phyloP scores from a whole-genome alignment of 768 basidiomycete species.

The Podaxis sp. region DNA sequence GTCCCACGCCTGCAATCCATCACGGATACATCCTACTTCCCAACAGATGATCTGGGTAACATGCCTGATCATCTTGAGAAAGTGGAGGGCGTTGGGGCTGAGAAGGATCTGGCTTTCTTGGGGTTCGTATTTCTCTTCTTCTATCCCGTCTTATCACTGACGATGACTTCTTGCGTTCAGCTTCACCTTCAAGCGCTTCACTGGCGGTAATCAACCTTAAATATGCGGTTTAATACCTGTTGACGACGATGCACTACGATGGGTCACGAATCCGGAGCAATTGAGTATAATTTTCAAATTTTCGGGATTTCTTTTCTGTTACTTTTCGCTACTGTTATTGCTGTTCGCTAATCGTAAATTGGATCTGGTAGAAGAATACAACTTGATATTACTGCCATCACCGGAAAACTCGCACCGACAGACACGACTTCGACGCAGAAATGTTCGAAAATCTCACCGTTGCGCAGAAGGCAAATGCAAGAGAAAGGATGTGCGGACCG shows the following conservation, averaged over 20 bases:
- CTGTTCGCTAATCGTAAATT: slow-evolving; percentile 14
- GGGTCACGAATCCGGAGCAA: not conserved
- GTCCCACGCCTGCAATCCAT: slow-evolving; percentile 90
- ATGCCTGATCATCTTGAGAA: slow-evolving; percentile 58
- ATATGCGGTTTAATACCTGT: slow-evolving; percentile 20
- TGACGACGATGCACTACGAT: not conserved
- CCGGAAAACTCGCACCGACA: not conserved
- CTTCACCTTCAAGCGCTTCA: slow-evolving; percentile 83
- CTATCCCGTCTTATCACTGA: not conserved
- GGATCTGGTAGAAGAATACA: slow-evolving; percentile 10
- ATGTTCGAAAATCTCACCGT: not conserved
- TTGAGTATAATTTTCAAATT: slow-evolving; percentile 7
- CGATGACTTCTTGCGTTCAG: slow-evolving; percentile 34
- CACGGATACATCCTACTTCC: slow-evolving; percentile 96
- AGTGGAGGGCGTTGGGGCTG: slow-evolving; percentile 62
- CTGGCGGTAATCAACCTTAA: slow-evolving; percentile 34
- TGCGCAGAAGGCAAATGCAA: too few species aligned
- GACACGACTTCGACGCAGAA: not conserved
- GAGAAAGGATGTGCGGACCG: not conserved
- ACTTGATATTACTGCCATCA: slow-evolving; percentile 3
- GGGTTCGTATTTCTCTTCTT: slow-evolving; percentile 44
- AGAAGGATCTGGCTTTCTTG: slow-evolving; percentile 69
- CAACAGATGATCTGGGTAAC: slow-evolving; percentile 86
- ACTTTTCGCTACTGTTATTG: slow-evolving; percentile 2
- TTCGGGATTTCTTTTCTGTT: not conserved